Percentiles rank a stretch among this genome's conserved stretches.
phyloP scores from a whole-genome alignment of 2,329 filamentous ascomycete species.

The Diatrype stigma region DNA sequence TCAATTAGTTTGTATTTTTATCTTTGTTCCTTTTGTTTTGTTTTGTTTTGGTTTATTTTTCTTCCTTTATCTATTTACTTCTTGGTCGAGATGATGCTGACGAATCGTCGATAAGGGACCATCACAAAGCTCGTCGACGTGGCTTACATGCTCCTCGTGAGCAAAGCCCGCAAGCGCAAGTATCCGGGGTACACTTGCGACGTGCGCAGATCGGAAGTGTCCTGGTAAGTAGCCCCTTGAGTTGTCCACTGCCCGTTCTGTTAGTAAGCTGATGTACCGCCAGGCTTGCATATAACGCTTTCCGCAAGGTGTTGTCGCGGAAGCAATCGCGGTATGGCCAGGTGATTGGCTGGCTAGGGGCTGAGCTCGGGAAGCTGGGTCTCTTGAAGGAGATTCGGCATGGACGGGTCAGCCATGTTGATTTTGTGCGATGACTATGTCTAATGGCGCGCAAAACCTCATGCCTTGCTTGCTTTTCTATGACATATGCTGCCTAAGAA shows the following conservation, averaged over 20 bases:
- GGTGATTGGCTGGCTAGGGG: constrained; percentile 65
- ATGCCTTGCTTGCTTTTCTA: neutral
- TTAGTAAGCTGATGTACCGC: neutral
- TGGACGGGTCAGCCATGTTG: constrained; percentile 18
- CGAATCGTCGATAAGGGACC: no score
- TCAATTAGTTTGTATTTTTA: no score
- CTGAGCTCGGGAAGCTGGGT: constrained; percentile 37
- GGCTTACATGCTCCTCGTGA: constrained; percentile 60
- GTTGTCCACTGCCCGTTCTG: neutral
- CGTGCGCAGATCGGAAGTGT: constrained; percentile 56
- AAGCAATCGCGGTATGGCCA: constrained; percentile 67
- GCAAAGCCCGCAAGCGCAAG: constrained; percentile 40
- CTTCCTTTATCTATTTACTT: no score
- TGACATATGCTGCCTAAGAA: no score
- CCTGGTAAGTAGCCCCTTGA: constrained; percentile 47
- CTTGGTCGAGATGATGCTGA: no score
- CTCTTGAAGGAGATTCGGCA: constrained; percentile 27
- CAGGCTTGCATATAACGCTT: constrained; percentile 68
- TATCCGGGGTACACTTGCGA: constrained; percentile 53
- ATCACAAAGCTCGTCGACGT: constrained; percentile 63
- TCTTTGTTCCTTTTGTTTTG: no score
- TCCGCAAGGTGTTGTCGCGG: constrained; percentile 59
- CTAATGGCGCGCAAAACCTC: neutral
- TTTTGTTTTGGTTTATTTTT: no score
- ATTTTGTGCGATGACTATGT: neutral